phyloP scores from a whole-genome alignment of 148 eudicot species.

The Dianthus caryophyllus region DNA sequence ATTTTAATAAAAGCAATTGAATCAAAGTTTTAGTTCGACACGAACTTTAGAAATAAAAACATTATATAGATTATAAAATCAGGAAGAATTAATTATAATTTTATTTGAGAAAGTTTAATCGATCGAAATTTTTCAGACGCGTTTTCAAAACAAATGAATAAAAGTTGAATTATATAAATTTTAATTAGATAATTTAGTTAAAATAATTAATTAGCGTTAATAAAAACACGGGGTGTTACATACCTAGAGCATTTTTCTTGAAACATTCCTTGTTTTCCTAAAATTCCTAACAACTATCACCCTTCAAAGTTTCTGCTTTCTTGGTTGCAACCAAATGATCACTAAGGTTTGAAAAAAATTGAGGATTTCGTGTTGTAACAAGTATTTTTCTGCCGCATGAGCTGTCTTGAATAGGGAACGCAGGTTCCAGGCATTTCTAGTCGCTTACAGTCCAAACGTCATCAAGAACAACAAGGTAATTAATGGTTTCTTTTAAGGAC shows the following conservation, averaged over 20 bases:
- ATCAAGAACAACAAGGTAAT: neutral
- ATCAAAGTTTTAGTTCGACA: no score
- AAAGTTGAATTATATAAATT: no score
- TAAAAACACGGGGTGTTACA: no score
- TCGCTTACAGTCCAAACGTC: neutral
- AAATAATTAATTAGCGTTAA: no score
- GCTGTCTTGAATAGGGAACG: neutral
- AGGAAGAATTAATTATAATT: no score
- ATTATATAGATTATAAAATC: no score
- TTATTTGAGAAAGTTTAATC: no score
- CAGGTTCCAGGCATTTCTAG: neutral
- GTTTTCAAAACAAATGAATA: no score
- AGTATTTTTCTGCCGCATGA: neutral
- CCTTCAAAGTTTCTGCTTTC: neutral
- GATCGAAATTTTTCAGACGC: no score
- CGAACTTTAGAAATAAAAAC: no score
- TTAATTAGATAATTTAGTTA: no score
- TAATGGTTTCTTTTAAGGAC: neutral
- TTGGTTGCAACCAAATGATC: neutral
- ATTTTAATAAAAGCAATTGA: no score
- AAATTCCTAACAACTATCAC: neutral
- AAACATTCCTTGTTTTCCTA: neutral
- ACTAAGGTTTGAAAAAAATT: neutral
- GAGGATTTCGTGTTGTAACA: constrained; percentile 1
- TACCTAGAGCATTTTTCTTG: neutral